These are phyloP conservation scores for Acmispon strigosus DNA, from an alignment of 306 rosid species.

Conservation along the genomic window DNA sequence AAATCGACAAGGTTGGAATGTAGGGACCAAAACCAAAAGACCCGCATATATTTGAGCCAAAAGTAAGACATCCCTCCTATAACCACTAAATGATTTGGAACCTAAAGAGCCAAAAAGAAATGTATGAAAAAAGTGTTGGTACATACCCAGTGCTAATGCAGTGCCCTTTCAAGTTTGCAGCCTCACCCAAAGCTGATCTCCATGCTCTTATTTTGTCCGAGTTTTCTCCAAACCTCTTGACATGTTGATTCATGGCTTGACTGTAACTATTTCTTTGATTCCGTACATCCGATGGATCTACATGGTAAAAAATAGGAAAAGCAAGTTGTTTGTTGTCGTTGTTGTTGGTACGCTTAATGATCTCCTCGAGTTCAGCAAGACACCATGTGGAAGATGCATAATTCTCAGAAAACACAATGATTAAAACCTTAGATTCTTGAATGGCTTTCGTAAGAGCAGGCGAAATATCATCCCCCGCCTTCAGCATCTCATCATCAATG, in stretches of 20 bases:
- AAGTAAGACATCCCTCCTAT: too few relatives aligned
- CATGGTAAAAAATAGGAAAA: constrained; percentile 4
- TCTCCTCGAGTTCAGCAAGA: neutral
- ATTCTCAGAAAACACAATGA: neutral
- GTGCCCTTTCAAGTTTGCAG: too few relatives aligned
- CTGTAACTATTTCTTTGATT: neutral
- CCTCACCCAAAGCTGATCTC: too few relatives aligned
- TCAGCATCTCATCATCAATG: neutral
- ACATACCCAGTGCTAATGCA: too few relatives aligned
- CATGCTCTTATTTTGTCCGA: neutral
- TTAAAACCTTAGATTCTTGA: neutral
- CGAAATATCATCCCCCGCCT: neutral
- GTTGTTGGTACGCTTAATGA: neutral
- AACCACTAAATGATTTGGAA: too few relatives aligned
- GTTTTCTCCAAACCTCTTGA: neutral
- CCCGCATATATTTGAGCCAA: too few relatives aligned
- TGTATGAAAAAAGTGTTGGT: too few relatives aligned
- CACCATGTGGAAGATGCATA: constrained; percentile 7
- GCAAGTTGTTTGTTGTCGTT: neutral
- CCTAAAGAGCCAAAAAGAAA: too few relatives aligned
- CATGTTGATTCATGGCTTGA: neutral
- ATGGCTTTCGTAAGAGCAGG: neutral
- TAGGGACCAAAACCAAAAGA: too few relatives aligned
- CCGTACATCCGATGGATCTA: neutral
- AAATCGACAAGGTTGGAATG: too few relatives aligned